These are phyloP conservation scores for Lasiodiplodia theobromae DNA, from an alignment of 2,329 filamentous ascomycete species.

Conservation along the genomic window DNA sequence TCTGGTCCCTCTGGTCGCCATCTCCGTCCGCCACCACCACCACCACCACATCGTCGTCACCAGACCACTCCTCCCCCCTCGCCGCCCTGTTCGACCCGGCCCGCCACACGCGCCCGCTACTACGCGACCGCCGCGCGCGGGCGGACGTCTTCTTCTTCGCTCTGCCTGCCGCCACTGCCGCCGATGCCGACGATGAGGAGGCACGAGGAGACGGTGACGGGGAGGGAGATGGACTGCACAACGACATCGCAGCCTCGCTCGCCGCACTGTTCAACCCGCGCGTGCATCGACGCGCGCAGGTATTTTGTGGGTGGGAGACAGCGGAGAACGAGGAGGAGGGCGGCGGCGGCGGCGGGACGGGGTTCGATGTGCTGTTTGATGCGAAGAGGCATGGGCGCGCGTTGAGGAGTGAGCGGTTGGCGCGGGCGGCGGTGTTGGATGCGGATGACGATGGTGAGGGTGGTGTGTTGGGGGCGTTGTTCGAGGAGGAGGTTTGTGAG, in stretches of 20 bases:
- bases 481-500: neutral
- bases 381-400: neutral
- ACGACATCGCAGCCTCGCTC: neutral
- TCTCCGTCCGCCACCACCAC: neutral
- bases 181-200: neutral
- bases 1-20: slow-evolving; percentile 11
- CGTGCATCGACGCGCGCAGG: neutral
- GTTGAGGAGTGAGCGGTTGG: neutral
- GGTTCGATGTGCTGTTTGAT: slow-evolving; percentile 1
- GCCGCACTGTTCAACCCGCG: neutral
- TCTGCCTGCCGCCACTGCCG: too few relatives aligned
- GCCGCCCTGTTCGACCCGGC: slow-evolving; percentile 24
- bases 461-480: neutral
- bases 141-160: slow-evolving; percentile 33
- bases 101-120: slow-evolving; percentile 1
- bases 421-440: neutral
- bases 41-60: neutral
- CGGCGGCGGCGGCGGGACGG: neutral
- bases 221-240: too few relatives aligned
- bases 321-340: neutral
- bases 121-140: slow-evolving; percentile 29
- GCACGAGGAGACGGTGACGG: neutral
- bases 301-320: neutral
- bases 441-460: neutral
- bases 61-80: slow-evolving; percentile 31